Evolutionary conservation across 129 eudicot species (phyloP).

Genomic region (Lactuca saligna): DNA sequence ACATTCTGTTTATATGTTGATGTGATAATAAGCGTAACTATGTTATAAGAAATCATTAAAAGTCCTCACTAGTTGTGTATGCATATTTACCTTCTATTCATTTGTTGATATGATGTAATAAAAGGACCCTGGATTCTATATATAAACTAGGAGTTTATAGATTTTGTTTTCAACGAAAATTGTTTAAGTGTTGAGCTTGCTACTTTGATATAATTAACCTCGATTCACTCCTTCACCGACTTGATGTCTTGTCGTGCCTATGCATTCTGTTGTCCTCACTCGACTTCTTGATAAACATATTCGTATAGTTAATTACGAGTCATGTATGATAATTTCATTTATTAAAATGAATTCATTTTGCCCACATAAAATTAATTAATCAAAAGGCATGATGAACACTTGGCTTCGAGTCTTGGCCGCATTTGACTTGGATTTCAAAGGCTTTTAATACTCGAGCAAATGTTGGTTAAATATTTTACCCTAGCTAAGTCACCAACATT

Average conservation of each 20-base stretch:
- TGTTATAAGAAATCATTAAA: neutral
- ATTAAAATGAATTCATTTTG: neutral
- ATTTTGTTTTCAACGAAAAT: neutral
- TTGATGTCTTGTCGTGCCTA: too few species aligned
- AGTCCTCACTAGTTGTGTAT: neutral
- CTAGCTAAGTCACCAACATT: slow-evolving; percentile 10
- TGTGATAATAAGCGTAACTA: neutral
- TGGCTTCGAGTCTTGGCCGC: neutral
- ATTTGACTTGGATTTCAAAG: slow-evolving; percentile 32
- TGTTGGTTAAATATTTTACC: slow-evolving; percentile 14
- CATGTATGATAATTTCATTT: neutral
- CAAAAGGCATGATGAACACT: neutral
- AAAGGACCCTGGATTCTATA: neutral
- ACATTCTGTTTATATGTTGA: neutral
- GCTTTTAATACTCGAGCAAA: slow-evolving; percentile 20
- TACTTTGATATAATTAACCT: too few species aligned
- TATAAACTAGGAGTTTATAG: neutral
- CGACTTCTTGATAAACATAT: too few species aligned
- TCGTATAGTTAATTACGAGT: too few species aligned
- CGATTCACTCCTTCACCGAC: too few species aligned
- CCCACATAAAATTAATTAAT: neutral
- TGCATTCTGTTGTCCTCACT: too few species aligned
- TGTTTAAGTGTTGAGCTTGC: too few species aligned
- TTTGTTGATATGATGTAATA: too few species aligned
- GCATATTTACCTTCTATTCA: neutral